phyloP scores from a whole-genome alignment of 306 rosid species.

The Glycine soja region DNA sequence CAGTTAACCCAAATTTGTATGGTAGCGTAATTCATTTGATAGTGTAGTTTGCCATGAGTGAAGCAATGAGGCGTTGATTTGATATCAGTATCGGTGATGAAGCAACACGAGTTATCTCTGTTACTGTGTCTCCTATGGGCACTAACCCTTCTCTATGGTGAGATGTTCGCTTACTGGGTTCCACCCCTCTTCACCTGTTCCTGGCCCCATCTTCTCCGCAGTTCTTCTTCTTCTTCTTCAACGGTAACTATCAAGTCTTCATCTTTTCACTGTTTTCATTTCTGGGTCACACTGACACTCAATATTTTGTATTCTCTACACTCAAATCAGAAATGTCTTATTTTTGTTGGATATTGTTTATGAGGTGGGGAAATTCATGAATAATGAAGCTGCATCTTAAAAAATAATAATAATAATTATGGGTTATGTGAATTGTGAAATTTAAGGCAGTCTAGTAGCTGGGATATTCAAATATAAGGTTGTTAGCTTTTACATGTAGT shows the following conservation, averaged over 20 bases:
- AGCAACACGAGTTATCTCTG: slow-evolving; percentile 70
- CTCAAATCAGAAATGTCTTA: slow-evolving; percentile 9
- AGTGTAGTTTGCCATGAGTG: background rate
- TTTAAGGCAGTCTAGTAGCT: slow-evolving; percentile 10
- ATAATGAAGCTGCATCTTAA: too few relatives aligned
- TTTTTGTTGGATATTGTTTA: background rate
- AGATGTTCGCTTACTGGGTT: slow-evolving; percentile 69
- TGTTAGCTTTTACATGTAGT: background rate
- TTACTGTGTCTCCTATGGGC: slow-evolving; percentile 70
- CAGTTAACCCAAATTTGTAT: background rate
- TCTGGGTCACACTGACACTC: slow-evolving; percentile 31
- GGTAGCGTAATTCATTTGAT: background rate
- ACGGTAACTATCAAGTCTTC: slow-evolving; percentile 46
- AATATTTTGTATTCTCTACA: background rate
- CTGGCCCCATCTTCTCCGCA: slow-evolving; percentile 68
- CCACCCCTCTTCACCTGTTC: slow-evolving; percentile 65
- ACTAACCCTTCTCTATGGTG: slow-evolving; percentile 71
- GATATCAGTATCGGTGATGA: slow-evolving; percentile 54
- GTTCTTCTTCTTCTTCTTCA: slow-evolving; percentile 47
- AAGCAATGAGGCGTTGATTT: background rate
- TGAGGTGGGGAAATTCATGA: background rate
- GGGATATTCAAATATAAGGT: background rate
- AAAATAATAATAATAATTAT: background rate
- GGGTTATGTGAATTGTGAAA: background rate
- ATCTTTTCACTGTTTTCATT: slow-evolving; percentile 13